phyloP scores from a whole-genome alignment of 495 filamentous ascomycete genomes.

The Zalerion maritima region DNA sequence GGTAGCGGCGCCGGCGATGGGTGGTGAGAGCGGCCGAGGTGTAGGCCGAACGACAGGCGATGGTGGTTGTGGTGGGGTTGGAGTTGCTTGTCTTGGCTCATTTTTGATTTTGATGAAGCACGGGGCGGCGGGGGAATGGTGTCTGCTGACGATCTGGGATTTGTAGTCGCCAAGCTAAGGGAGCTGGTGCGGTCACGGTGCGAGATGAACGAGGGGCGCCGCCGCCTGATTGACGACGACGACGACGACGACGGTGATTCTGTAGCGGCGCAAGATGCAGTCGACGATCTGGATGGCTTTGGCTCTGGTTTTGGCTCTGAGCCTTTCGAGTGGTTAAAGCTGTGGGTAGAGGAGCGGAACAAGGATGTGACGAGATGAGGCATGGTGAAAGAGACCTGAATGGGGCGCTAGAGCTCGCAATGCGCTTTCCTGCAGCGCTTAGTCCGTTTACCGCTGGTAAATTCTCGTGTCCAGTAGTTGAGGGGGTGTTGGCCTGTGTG shows the following conservation, averaged over 20 bases:
- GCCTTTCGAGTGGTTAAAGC: constrained; percentile 11
- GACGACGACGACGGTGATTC: constrained; percentile 15
- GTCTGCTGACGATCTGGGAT: constrained; percentile 3
- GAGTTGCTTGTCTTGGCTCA: constrained; percentile 20
- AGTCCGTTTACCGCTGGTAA: not conserved
- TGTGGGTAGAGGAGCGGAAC: constrained; percentile 26
- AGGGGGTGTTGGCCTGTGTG: not conserved
- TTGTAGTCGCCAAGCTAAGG: constrained; percentile 11
- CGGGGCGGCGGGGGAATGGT: constrained; percentile 10
- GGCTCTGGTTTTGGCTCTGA: constrained; percentile 9
- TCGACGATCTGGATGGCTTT: constrained; percentile 6
- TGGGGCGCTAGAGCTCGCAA: too few species aligned
- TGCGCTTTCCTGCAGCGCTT: not conserved
- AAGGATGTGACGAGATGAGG: constrained; percentile 36
- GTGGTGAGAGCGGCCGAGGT: constrained; percentile 22
- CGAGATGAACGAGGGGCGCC: constrained; percentile 11
- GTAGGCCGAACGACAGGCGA: constrained; percentile 31
- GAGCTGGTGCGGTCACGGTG: constrained; percentile 11
- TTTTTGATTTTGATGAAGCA: constrained; percentile 9
- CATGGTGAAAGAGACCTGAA: constrained; percentile 28
- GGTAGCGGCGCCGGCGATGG: constrained; percentile 12
- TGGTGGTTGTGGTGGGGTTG: constrained; percentile 20
- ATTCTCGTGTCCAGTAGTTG: constrained; percentile 5
- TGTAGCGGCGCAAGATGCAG: constrained; percentile 10
- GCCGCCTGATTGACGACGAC: constrained; percentile 18